These are phyloP conservation scores for Ceratocystis ficicola DNA, from an alignment of 2,329 filamentous ascomycete genomes.

Conservation along the genomic window DNA sequence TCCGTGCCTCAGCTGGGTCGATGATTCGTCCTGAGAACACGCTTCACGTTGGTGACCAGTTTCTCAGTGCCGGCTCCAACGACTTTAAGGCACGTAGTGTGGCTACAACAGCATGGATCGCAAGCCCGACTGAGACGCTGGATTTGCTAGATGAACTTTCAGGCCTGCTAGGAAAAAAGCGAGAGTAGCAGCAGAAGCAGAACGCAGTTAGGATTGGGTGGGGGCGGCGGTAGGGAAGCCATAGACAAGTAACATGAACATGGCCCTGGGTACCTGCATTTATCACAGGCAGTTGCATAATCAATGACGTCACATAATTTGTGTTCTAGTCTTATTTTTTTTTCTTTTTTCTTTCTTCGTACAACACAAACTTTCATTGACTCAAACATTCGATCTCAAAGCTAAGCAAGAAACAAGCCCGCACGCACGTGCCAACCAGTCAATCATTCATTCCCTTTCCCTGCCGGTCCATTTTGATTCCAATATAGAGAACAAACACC, in stretches of 20 bases:
- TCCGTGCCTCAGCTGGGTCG: slow-evolving; percentile 43
- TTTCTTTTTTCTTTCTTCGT: too few species aligned
- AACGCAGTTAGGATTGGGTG: not conserved
- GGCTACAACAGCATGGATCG: slow-evolving; percentile 94
- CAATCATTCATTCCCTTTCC: not conserved
- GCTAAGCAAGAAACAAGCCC: not conserved
- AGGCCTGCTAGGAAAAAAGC: slow-evolving; percentile 41
- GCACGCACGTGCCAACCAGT: not conserved
- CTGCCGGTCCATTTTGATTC: slow-evolving; percentile 1
- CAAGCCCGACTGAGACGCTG: slow-evolving; percentile 81
- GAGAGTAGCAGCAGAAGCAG: slow-evolving; percentile 24
- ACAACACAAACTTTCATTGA: not conserved
- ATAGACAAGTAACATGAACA: not conserved
- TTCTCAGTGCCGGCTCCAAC: slow-evolving; percentile 86
- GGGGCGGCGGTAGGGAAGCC: not conserved
- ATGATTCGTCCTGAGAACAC: slow-evolving; percentile 61
- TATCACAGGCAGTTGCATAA: slow-evolving; percentile 1
- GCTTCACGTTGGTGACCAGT: slow-evolving; percentile 92
- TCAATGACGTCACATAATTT: not conserved
- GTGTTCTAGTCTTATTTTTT: too few species aligned
- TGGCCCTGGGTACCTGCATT: not conserved
- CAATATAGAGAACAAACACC: slow-evolving; percentile 6
- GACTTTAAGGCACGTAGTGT: slow-evolving; percentile 92
- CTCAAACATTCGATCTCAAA: not conserved
- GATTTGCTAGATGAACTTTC: slow-evolving; percentile 74